Conservation (phyloP, 495 filamentous ascomycete species). For the Aspergillus homomorphus region DNA sequence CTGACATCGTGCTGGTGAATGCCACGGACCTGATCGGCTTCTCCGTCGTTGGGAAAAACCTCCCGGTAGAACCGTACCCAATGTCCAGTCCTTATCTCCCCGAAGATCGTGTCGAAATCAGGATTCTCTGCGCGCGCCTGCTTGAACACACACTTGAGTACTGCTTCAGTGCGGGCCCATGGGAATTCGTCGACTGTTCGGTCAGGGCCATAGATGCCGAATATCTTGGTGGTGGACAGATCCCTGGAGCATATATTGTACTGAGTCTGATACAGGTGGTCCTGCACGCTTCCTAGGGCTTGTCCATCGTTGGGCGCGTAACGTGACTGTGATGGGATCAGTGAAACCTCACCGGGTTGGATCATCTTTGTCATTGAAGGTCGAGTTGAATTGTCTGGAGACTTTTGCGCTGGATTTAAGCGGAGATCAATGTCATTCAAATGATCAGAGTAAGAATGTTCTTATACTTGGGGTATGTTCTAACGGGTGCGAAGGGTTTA, state of each 20-base stretch:
- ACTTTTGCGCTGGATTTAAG: too few species aligned
- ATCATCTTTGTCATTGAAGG: slow-evolving; percentile 3
- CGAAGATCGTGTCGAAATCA: background rate
- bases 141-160: background rate
- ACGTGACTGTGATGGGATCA: background rate
- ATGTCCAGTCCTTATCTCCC: background rate
- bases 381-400: background rate
- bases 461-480: too few species aligned
- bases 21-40: background rate
- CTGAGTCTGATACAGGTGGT: background rate
- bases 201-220: background rate
- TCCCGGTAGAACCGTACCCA: background rate
- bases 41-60: background rate
- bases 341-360: background rate
- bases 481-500: too few species aligned
- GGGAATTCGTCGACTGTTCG: background rate
- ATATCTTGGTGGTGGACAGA: background rate
- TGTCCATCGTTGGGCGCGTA: background rate
- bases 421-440: too few species aligned
- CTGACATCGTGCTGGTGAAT: background rate
- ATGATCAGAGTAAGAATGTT: too few species aligned
- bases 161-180: background rate
- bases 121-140: background rate
- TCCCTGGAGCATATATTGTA: background rate
- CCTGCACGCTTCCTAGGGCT: background rate